A percentile compares a stretch with the other conserved stretches of the same genome.
Evolutionary conservation across 495 filamentous ascomycete genomes (phyloP).

Genomic region (Acidiella bohemica): DNA sequence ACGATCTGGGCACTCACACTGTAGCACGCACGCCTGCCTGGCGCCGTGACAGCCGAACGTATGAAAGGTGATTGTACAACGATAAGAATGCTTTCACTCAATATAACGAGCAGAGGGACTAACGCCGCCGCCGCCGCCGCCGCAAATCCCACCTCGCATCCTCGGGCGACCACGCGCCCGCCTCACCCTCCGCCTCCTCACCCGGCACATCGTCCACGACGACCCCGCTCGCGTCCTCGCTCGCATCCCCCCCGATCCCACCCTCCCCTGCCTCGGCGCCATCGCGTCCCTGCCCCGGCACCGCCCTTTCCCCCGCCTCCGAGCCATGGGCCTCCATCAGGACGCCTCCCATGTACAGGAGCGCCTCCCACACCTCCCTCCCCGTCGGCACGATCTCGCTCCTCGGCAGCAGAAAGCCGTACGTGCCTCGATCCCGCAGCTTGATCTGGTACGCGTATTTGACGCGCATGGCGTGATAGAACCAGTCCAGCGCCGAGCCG

Average conservation of each 20-base stretch:
- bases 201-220: constrained; percentile 1
- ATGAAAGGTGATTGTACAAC: no score
- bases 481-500: constrained; percentile 87
- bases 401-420: constrained; percentile 80
- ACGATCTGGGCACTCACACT: no score
- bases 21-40: no score
- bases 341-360: constrained; percentile 55
- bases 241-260: not conserved
- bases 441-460: constrained; percentile 88
- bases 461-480: constrained; percentile 79
- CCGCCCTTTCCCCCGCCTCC: no score
- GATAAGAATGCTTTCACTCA: no score
- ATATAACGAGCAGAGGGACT: not conserved
- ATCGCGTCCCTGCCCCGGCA: no score
- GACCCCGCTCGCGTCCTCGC: not conserved
- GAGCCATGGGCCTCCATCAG: constrained; percentile 1
- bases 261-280: not conserved
- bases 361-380: constrained; percentile 66
- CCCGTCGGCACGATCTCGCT: constrained; percentile 85
- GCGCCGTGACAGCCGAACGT: no score
- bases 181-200: not conserved
- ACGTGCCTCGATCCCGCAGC: constrained; percentile 82
- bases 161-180: not conserved
- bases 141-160: constrained; percentile 9
- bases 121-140: constrained; percentile 1